Base-by-base conservation (phyloP, 495 filamentous ascomycete genomes). In the Podospora didyma region DNA sequence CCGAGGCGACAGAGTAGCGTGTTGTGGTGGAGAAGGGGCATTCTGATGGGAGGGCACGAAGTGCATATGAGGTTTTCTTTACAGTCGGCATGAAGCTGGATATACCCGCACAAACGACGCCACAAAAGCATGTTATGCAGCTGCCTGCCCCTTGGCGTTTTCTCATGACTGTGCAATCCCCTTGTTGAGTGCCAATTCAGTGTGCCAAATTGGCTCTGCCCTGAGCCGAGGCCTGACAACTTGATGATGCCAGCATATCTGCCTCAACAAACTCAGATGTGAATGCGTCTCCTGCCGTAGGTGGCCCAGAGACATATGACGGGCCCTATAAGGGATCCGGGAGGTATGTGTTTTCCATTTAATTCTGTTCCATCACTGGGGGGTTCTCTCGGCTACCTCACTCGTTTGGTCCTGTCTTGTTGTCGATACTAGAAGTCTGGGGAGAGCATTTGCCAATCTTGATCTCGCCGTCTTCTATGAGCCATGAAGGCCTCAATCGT, bases 401-500 rank as follows among this genome's bases (percentile, higher is more conserved):
- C 24, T 48, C 26, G 26, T 46, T 56, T 45, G 35, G 7, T 24
- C 45, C 16, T 47, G 26, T 20, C n/a, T n/a, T 50, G 19, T 41
- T 37, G 34, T 56, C 37, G 17, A 47, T 45, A 17, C 51, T 35
- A 7, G 21, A 21, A 24, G 24, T 44, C 39, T 53, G 23, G 39
- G 39, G 21, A 44, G 31, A 42, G 22, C 19, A 35, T 21, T 41
- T 28, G 52, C 37, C 49, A 19, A 14, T 28, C 37, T 28, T 44
- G 44, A 17, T 44, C 28, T 49, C 35, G 10, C 22, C 21, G 37
- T 23, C 48, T 42, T 28, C 50, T 26, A 19, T 49, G 41, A 53
- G 60, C 51, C 49, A 67, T 67, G 64, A 67, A 63, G 54, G 58
- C 59, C 22, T 57, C 57, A 14, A 31, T 59, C 37, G 39, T 63